Percentiles rank a stretch among this genome's conserved stretches.
Conservation (phyloP, 768 basidiomycete species). For the Lyophyllum shimeji region DNA sequence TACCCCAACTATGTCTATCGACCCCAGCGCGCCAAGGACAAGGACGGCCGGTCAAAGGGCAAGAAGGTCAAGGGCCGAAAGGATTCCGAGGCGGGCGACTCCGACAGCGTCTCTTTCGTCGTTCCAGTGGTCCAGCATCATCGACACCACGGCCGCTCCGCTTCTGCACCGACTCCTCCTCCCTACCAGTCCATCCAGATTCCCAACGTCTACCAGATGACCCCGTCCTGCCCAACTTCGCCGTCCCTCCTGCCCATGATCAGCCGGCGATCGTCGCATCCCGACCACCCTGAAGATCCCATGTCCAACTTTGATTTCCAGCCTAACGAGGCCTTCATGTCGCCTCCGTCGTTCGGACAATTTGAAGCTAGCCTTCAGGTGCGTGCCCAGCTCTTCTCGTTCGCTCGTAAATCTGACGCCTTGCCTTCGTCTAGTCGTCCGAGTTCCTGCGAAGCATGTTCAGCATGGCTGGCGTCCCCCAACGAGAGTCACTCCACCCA, state of each 20-base stretch:
- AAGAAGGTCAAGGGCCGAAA: slow-evolving; percentile 38
- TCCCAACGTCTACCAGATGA: slow-evolving; percentile 54
- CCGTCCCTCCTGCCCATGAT: slow-evolving; percentile 60
- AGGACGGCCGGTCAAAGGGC: slow-evolving; percentile 48
- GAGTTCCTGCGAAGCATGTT: slow-evolving; percentile 53
- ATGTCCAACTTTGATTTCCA: slow-evolving; percentile 56
- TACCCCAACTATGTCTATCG: slow-evolving; percentile 81
- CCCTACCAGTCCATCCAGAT: slow-evolving; percentile 68
- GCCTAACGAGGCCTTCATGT: slow-evolving; percentile 42
- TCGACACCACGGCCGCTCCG: slow-evolving; percentile 35
- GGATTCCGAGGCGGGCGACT: slow-evolving; percentile 34
- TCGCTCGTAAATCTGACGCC: slow-evolving; percentile 10
- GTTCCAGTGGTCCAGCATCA: slow-evolving; percentile 33
- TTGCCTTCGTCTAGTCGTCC: slow-evolving; percentile 35
- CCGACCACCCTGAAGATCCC: slow-evolving; percentile 44
- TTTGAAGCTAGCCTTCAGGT: slow-evolving; percentile 51
- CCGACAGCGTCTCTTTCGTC: slow-evolving; percentile 41
- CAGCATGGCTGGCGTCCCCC: slow-evolving; percentile 22
- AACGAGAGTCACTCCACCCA: slow-evolving; percentile 33
- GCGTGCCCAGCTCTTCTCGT: slow-evolving; percentile 16
- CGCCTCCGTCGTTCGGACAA: slow-evolving; percentile 30
- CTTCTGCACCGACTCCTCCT: slow-evolving; percentile 67
- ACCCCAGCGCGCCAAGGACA: slow-evolving; percentile 62
- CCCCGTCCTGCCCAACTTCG: slow-evolving; percentile 63
- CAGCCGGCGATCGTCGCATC: slow-evolving; percentile 56